These are phyloP conservation scores for Xerocomus minutiporus DNA, from an alignment of 1,284 basidiomycete genomes.

Conservation along the genomic window DNA sequence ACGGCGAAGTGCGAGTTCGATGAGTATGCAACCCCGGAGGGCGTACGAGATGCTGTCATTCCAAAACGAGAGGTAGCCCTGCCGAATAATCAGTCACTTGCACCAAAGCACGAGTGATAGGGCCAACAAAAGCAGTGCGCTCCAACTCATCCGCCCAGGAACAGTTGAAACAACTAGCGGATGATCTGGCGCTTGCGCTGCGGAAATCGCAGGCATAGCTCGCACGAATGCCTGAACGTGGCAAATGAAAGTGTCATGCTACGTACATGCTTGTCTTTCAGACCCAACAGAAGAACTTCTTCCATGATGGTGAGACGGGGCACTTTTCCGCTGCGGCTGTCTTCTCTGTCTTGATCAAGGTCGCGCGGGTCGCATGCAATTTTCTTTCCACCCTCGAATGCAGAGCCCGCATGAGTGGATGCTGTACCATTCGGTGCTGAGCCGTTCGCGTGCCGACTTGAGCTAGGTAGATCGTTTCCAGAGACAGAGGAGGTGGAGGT, in stretches of 20 bases:
- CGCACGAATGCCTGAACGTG: slow-evolving; percentile 4
- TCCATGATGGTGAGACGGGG: slow-evolving; percentile 95
- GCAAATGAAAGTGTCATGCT: neutral
- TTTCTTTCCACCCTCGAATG: slow-evolving; percentile 77
- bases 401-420: slow-evolving; percentile 61
- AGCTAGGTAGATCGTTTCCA: slow-evolving; percentile 32
- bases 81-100: slow-evolving; percentile 16
- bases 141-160: slow-evolving; percentile 5
- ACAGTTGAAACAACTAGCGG: neutral
- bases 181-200: slow-evolving; percentile 17
- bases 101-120: slow-evolving; percentile 23
- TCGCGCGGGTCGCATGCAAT: slow-evolving; percentile 95
- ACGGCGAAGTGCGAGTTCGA: slow-evolving; percentile 87
- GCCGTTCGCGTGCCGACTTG: slow-evolving; percentile 30
- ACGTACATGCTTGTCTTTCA: slow-evolving; percentile 84
- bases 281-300: slow-evolving; percentile 87
- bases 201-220: slow-evolving; percentile 13
- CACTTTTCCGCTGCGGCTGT: slow-evolving; percentile 64
- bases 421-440: slow-evolving; percentile 32
- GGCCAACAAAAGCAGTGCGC: neutral
- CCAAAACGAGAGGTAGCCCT: slow-evolving; percentile 96
- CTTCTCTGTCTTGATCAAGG: slow-evolving; percentile 74
- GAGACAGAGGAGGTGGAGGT: slow-evolving; percentile 36
- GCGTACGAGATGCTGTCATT: slow-evolving; percentile 98
- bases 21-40: slow-evolving; percentile 88